phyloP scores from a whole-genome alignment of 345 rosid species.

The Acer negundo region DNA sequence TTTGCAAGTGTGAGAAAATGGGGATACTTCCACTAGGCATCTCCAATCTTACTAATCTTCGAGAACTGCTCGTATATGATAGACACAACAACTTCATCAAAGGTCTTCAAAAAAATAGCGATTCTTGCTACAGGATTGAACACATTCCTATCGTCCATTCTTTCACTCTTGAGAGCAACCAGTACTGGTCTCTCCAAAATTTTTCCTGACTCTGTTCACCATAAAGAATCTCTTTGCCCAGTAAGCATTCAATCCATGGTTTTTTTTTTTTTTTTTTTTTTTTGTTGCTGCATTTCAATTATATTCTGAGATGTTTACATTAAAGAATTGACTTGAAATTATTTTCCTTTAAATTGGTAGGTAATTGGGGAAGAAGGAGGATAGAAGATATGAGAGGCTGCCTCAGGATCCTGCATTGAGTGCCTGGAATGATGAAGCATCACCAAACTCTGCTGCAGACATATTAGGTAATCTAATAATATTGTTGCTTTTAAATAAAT shows the following conservation, averaged over 20 bases:
- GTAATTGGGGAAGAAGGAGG: too few relatives aligned
- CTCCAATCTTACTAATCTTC: not conserved
- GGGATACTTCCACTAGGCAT: conserved; percentile 10
- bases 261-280: not conserved
- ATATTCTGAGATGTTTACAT: too few relatives aligned
- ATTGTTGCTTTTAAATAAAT: too few relatives aligned
- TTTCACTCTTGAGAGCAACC: not conserved
- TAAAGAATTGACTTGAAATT: too few relatives aligned
- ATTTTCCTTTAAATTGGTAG: too few relatives aligned
- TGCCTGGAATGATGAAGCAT: too few relatives aligned
- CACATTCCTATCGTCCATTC: not conserved
- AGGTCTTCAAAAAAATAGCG: not conserved
- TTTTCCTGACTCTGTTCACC: not conserved
- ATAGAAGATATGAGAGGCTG: too few relatives aligned
- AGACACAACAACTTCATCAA: not conserved
- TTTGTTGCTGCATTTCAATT: too few relatives aligned
- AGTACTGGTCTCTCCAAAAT: not conserved
- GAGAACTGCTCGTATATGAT: not conserved
- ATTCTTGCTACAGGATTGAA: not conserved
- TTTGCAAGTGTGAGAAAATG: not conserved
- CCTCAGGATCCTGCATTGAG: too few relatives aligned
- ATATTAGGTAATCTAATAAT: too few relatives aligned
- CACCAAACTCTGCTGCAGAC: too few relatives aligned
- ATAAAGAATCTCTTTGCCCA: not conserved
- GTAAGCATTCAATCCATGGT: not conserved